Conservation (phyloP, 495 filamentous ascomycete species). For the Achaetomiella virescens region DNA sequence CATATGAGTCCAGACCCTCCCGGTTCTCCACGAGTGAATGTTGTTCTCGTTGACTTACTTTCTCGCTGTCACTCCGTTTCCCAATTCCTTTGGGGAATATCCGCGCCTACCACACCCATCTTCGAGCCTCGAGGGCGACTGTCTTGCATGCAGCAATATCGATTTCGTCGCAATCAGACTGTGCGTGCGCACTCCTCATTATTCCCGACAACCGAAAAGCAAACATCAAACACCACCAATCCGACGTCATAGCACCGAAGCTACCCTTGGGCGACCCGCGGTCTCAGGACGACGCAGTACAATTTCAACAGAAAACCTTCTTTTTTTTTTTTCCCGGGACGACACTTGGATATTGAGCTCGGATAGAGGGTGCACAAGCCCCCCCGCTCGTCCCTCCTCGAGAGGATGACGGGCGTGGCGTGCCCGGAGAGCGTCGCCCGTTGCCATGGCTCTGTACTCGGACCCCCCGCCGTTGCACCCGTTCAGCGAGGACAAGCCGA, state of each 20-base stretch:
- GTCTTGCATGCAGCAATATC: constrained; percentile 9
- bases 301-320: not conserved
- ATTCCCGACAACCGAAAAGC: constrained; percentile 16
- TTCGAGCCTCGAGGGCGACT: not conserved
- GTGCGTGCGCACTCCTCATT: not conserved
- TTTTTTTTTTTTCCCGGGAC: no score
- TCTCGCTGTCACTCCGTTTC: not conserved
- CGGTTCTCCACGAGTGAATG: not conserved
- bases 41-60: not conserved
- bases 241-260: constrained; percentile 20
- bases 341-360: not conserved
- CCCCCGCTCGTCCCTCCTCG: constrained; percentile 52
- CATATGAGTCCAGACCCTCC: constrained; percentile 3
- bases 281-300: not conserved
- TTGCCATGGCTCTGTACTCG: constrained; percentile 49
- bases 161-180: not conserved
- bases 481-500: constrained; percentile 59
- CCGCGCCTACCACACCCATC: not conserved
- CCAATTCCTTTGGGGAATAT: not conserved
- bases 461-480: constrained; percentile 53
- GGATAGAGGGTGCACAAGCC: not conserved
- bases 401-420: constrained; percentile 55
- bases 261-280: not conserved
- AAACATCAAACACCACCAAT: constrained; percentile 9
- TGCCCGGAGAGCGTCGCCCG: constrained; percentile 14